A percentile compares a stretch with the other conserved stretches of the same genome.
Evolutionary conservation across 306 rosid species (phyloP).

Genomic region (Cucumis sativus): Cucumber_9930_V3 NC_026655.2:23925001-23925500

Average conservation of each 20-base stretch:
- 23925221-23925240: constrained; percentile 46
- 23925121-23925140: constrained; percentile 83
- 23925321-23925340: constrained; percentile 52
- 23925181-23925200: constrained; percentile 55
- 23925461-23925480: constrained; percentile 40
- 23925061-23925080: constrained; percentile 14
- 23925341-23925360: constrained; percentile 52
- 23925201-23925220: constrained; percentile 49
- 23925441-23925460: constrained; percentile 42
- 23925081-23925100: constrained; percentile 86
- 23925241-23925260: neutral
- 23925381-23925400: constrained; percentile 44
- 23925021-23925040: neutral
- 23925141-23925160: constrained; percentile 58
- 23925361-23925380: constrained; percentile 41
- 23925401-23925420: constrained; percentile 46
- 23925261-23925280: neutral
- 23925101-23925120: constrained; percentile 95
- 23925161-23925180: constrained; percentile 47
- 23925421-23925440: constrained; percentile 54
- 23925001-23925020: constrained; percentile 13
- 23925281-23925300: constrained; percentile 47
- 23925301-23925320: constrained; percentile 71
- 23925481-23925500: constrained; percentile 65
- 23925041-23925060: neutral